Conservation (phyloP, 2,329 filamentous ascomycete species). For the Penicillium glabrum region DNA sequence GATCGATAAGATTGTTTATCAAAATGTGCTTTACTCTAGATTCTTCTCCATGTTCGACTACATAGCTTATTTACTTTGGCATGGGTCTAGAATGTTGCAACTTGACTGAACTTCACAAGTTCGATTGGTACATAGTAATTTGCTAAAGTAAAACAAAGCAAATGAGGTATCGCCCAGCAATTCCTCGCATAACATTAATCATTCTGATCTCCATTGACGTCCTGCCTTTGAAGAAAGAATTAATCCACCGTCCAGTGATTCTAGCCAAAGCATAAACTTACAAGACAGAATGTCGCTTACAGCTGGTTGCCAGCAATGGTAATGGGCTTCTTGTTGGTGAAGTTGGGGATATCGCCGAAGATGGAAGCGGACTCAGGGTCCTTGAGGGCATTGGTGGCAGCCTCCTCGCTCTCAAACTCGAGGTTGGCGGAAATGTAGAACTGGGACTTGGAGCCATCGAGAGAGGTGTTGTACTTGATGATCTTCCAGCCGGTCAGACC, state of each 20-base stretch:
- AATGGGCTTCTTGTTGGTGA: constrained; percentile 22
- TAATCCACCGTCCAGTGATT: neutral
- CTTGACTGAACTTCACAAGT: neutral
- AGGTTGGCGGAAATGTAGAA: constrained; percentile 17
- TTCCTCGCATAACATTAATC: neutral
- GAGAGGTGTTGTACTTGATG: constrained; percentile 15
- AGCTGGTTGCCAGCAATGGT: constrained; percentile 15
- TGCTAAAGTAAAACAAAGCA: neutral
- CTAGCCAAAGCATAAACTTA: neutral
- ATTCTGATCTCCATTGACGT: neutral
- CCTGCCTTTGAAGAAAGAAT: neutral
- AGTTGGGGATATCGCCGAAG: constrained; percentile 24
- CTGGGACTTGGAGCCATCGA: constrained; percentile 16
- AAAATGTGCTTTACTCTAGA: neutral
- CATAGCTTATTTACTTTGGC: too few relatives aligned
- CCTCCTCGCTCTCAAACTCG: constrained; percentile 20
- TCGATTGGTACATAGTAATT: neutral
- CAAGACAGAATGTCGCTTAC: neutral
- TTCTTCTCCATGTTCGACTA: too few relatives aligned
- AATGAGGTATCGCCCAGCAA: neutral
- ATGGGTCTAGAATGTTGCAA: neutral
- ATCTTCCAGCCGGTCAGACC: constrained; percentile 18
- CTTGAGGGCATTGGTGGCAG: constrained; percentile 7
- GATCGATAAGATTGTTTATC: neutral
- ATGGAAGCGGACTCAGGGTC: constrained; percentile 5